Conservation (phyloP, 2,329 filamentous ascomycete species). For the Cytospora chrysosperma region DNA sequence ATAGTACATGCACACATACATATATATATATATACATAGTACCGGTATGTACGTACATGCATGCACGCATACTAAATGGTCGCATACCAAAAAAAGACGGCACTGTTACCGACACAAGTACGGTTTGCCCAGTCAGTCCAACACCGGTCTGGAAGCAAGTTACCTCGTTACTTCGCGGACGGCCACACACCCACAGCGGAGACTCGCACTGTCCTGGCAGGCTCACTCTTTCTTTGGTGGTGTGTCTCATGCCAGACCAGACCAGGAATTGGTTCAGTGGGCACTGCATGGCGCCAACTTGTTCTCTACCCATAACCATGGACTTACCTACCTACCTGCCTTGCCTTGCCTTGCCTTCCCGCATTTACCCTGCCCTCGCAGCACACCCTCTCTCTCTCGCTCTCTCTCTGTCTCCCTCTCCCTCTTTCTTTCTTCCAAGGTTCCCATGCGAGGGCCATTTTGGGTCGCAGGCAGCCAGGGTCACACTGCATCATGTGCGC, state of each 20-base stretch:
- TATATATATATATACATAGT: too few relatives aligned
- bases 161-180: neutral
- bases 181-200: neutral
- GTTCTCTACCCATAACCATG: neutral
- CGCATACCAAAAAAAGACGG: too few relatives aligned
- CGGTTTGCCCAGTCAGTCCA: neutral
- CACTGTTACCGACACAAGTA: neutral
- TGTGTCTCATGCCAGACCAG: neutral
- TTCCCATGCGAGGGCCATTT: constrained; percentile 14
- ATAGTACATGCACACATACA: too few relatives aligned
- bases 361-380: neutral
- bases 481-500: constrained; percentile 17
- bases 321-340: neutral
- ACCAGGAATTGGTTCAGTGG: neutral
- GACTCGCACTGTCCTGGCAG: neutral
- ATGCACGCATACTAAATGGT: too few relatives aligned
- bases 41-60: too few relatives aligned
- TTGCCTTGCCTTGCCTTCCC: too few relatives aligned
- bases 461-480: constrained; percentile 4
- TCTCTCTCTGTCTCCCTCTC: too few relatives aligned
- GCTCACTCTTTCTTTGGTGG: neutral
- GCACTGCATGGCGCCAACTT: neutral
- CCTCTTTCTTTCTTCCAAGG: too few relatives aligned
- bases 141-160: neutral
- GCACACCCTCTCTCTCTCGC: constrained; percentile 9